Evolutionary conservation across 192 early-diverging fungal genomes (phyloP), one percentile per base, ranked within the genome.

Genomic region (Coemansia umbellata): DNA sequence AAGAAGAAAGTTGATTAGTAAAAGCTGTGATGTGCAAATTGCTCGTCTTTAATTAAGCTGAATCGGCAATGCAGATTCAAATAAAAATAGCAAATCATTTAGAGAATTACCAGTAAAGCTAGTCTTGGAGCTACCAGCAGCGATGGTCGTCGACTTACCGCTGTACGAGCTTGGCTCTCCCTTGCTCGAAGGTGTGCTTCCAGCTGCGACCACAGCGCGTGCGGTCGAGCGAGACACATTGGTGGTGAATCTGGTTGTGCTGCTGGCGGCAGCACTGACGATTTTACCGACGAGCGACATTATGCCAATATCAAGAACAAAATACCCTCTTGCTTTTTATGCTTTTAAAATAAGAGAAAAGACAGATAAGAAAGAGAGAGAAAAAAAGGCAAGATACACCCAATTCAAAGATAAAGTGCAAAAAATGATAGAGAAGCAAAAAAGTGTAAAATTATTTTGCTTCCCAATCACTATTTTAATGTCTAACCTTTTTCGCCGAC

Each of bases 201-300:
- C 65, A 5, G 65, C 60, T 28, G 53, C 49, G 18, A 27, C 43
- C 37, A 23, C 47, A 10, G 72, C 65, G 26, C 61, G 65, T 31
- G 54, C 72, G 9, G 72, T 54, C 31, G 62, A 26, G 28, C 61
- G 65, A 32, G 60, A 45, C 60, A 69, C 49, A 47, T 57, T 63
- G 41, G 65, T 69, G 32, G 65, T 75, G 61, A 75, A 75, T 52
- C 72, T 60, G 19, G 72, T 75, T 18, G 55, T 72, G 69, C 55
- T 72, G 58, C 37, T 49, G 28, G 72, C 56, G n/a, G 60, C 53
- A 14, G 60, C 66, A 24, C 65, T 57, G n/a, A n/a, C n/a, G 48
- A 69, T 8, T 65, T 69, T 75, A 51, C 61, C 56, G 24, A 58
- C 40, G 27, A 69, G 37, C 56, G 65, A 61, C 72, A 75, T 75